phyloP scores from a whole-genome alignment of 331 rosid species.

The Arachis monticola region DNA sequence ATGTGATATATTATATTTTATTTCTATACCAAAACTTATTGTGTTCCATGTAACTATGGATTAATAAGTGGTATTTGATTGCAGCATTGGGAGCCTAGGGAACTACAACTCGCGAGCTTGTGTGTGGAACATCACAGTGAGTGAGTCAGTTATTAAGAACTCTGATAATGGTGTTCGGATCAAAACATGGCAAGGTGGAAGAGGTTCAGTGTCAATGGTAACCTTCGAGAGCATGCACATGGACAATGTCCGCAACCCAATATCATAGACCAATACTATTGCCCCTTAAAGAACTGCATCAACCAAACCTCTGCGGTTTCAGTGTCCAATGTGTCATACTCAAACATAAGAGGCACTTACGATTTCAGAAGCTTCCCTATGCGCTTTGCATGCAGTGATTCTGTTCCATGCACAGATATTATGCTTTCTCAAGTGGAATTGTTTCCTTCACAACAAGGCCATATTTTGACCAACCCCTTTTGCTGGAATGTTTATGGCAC shows the following conservation, averaged over 20 bases:
- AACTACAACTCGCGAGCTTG: conserved; percentile 57
- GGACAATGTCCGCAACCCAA: conserved; percentile 59
- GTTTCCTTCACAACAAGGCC: conserved; percentile 45
- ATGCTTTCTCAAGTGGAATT: conserved; percentile 51
- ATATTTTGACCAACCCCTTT: conserved; percentile 35
- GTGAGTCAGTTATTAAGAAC: conserved; percentile 53
- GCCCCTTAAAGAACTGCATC: conserved; percentile 47
- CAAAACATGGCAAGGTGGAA: conserved; percentile 77
- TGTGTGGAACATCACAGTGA: conserved; percentile 58
- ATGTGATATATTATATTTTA: too few relatives aligned
- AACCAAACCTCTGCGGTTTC: conserved; percentile 58
- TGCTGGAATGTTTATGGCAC: conserved; percentile 69
- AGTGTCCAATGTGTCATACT: conserved; percentile 49
- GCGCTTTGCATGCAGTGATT: conserved; percentile 61
- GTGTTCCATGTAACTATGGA: too few relatives aligned
- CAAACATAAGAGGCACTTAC: conserved; percentile 53
- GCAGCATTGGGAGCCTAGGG: conserved; percentile 71
- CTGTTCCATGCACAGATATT: conserved; percentile 59
- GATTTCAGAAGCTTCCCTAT: conserved; percentile 55
- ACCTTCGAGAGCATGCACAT: conserved; percentile 50
- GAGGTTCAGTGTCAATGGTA: conserved; percentile 57
- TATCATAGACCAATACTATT: conserved; percentile 61
- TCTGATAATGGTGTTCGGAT: conserved; percentile 71
- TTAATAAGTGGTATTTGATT: neutral
- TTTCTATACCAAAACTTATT: too few relatives aligned